Evolutionary conservation across 257 asterid species (phyloP).

Genomic region (Catharanthus roseus): DNA sequence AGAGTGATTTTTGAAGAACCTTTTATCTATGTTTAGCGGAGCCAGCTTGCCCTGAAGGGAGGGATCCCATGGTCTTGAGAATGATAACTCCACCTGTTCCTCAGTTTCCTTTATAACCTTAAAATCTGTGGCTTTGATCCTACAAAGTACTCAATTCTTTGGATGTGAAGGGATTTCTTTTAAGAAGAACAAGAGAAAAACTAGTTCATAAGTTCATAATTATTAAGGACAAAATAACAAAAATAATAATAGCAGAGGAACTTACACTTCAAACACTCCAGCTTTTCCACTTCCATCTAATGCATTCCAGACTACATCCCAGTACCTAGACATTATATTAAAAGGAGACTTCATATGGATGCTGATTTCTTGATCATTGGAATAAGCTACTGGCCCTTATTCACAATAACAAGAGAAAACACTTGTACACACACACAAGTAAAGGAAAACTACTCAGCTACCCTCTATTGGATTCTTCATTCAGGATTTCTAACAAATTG

Average conservation of each 20-base stretch:
- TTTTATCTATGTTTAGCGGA: constrained; percentile 71
- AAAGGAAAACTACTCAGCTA: constrained; percentile 17
- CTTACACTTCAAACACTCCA: constrained; percentile 61
- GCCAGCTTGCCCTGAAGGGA: constrained; percentile 55
- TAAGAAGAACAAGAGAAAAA: not conserved
- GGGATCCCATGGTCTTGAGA: constrained; percentile 55
- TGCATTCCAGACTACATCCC: constrained; percentile 87
- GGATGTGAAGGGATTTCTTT: not conserved
- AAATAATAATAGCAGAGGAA: constrained; percentile 6
- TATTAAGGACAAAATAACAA: too few relatives aligned
- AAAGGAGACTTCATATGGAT: not conserved
- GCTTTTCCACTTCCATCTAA: constrained; percentile 47
- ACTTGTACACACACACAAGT: not conserved
- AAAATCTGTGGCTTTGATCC: constrained; percentile 46
- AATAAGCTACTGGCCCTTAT: too few relatives aligned
- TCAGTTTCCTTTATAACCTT: constrained; percentile 42
- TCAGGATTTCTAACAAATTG: constrained; percentile 63
- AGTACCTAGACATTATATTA: constrained; percentile 45
- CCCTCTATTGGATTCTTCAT: constrained; percentile 65
- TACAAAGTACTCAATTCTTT: constrained; percentile 22
- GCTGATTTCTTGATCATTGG: not conserved
- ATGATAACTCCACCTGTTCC: constrained; percentile 50
- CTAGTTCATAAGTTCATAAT: not conserved
- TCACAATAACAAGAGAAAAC: not conserved
- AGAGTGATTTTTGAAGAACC: constrained; percentile 27